Evolutionary conservation across 1,284 basidiomycete species (phyloP).

Genomic region (Puccinia horiana): DNA sequence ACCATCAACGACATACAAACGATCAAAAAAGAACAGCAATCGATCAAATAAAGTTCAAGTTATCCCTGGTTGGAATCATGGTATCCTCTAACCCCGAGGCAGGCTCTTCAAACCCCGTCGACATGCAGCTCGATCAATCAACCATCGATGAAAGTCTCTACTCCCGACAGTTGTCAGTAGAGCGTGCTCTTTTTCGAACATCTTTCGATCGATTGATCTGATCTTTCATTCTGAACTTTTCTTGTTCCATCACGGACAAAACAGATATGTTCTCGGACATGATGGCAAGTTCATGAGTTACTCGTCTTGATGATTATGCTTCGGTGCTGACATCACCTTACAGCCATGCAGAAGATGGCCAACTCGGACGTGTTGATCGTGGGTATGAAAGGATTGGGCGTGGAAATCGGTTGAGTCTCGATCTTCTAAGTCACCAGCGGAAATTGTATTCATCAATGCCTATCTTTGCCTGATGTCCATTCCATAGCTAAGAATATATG

Average conservation of each 20-base stretch:
- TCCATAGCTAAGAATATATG: slow-evolving; percentile 91
- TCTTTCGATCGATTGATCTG: slow-evolving; percentile 5
- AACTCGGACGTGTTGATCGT: slow-evolving; percentile 92
- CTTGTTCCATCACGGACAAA: not conserved
- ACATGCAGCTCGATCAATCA: slow-evolving; percentile 49
- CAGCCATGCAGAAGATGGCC: slow-evolving; percentile 98
- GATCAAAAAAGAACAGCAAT: not conserved
- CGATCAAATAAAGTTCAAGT: not conserved
- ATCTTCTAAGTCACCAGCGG: slow-evolving; percentile 17
- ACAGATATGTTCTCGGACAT: slow-evolving; percentile 90
- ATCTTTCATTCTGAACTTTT: slow-evolving; percentile 27
- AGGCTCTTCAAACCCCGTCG: slow-evolving; percentile 16
- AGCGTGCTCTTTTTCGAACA: not conserved
- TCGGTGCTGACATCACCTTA: not conserved
- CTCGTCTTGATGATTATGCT: not conserved
- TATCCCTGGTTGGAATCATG: slow-evolving; percentile 1
- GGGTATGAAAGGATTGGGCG: slow-evolving; percentile 88
- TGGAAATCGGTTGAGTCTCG: slow-evolving; percentile 77
- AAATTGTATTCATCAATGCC: slow-evolving; percentile 23
- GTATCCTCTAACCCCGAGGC: slow-evolving; percentile 15
- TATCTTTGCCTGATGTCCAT: slow-evolving; percentile 1
- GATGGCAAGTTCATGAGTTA: slow-evolving; percentile 68
- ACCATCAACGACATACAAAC: too few species aligned
- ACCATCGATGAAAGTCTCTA: slow-evolving; percentile 65
- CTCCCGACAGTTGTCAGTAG: slow-evolving; percentile 86